Base-by-base conservation (phyloP, 176 grass and related monocot genomes). In the Eleusine indica region DNA sequence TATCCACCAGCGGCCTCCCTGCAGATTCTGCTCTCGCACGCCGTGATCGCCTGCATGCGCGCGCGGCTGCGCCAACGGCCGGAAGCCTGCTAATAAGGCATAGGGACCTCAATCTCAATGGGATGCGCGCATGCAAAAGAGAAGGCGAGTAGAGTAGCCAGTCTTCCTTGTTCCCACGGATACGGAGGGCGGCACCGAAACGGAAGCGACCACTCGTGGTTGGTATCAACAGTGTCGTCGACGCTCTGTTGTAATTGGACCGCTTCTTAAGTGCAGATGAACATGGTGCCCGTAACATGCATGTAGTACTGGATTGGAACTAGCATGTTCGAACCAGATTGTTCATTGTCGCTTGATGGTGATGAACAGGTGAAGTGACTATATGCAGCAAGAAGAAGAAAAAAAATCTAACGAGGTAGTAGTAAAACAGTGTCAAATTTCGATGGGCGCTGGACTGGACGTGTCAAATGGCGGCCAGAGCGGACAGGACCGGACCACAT, bases 21-120 rank as follows among this genome's bases (percentile, higher is more conserved):
- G 80, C 80, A 21, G 58, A 68, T 49, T 74, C 78, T 58, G 80
- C 64, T 68, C 7, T 53, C 15, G 47, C 60, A 68, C 3, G 77
- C 66, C 77, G 80, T 41, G 30, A 78, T 37, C 46, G 42, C 51
- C 30, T 18, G 21, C 16, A 54, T 54, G 52, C 52, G 52, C 18
- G 17, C 53, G 53, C 53, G 52, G 30, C 62, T 19, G 12, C 51
- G 15, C 51, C 51, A 53, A 15, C 44, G 5, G 38, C 12, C 57
- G 57, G 6, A 6, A 8, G 58, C 21, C 19, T 28, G n/a, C 57
- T 60, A 48, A 21, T 4, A 5, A 35, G 32, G 32, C 32, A 35
- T 35, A 35, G 32, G 32, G 32, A 35, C 32, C 32, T 35, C 32
- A 35, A 35, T 35, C 32, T 35, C 32, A 35, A 35, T 35, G 2